A percentile compares a stretch with the other conserved stretches of the same genome.
These are phyloP conservation scores for Pilobolus umbonatus DNA, from an alignment of 192 early-diverging fungal species.

Conservation along the genomic window DNA sequence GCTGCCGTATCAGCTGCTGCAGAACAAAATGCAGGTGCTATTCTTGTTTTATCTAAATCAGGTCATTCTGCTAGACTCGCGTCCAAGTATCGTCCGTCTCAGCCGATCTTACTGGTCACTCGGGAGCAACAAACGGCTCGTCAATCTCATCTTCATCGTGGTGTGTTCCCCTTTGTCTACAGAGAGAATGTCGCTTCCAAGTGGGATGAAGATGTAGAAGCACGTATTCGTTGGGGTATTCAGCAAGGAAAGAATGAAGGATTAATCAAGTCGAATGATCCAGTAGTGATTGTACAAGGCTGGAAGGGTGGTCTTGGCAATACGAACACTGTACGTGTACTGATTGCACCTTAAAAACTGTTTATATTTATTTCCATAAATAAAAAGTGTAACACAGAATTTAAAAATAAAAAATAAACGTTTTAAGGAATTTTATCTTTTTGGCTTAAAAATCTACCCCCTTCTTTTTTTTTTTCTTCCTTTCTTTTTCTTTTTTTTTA, in stretches of 20 bases:
- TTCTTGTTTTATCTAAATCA: constrained; percentile 82
- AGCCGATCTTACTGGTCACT: constrained; percentile 85
- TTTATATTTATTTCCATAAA: not conserved
- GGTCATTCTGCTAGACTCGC: constrained; percentile 79
- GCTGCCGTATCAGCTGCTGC: constrained; percentile 76
- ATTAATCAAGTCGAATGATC: constrained; percentile 60
- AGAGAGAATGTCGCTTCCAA: constrained; percentile 25
- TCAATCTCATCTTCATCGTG: constrained; percentile 67
- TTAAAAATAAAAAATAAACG: too few species aligned
- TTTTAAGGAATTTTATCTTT: too few species aligned
- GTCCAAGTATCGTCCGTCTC: constrained; percentile 86
- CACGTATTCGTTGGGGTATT: constrained; percentile 68
- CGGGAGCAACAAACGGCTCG: constrained; percentile 58
- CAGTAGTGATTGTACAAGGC: constrained; percentile 76
- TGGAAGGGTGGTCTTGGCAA: constrained; percentile 81
- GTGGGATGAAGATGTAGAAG: constrained; percentile 65
- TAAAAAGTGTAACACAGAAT: too few species aligned
- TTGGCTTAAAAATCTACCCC: too few species aligned
- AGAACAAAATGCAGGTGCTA: constrained; percentile 75
- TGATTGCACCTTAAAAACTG: constrained; percentile 35
- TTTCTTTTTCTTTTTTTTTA: not conserved
- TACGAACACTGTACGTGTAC: constrained; percentile 78
- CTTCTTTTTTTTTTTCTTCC: not conserved
- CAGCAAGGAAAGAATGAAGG: constrained; percentile 58
- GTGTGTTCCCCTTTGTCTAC: constrained; percentile 69